A percentile compares a stretch with the other conserved stretches of the same genome.
Conservation (phyloP, 257 asterid genomes). For the Mitragyna speciosa region DNA sequence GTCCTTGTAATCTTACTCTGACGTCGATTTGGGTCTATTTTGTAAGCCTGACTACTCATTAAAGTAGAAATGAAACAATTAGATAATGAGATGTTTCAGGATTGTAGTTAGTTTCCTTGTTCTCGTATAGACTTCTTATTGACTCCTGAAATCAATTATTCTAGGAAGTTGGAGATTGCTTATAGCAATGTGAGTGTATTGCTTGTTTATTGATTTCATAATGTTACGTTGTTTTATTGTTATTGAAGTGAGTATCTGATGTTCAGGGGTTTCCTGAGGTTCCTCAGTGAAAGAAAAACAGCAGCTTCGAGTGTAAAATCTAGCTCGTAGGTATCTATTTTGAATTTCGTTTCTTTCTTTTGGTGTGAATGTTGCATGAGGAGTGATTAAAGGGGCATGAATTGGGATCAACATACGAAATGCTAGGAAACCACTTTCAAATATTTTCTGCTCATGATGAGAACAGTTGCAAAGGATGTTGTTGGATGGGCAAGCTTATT, state of each 20-base stretch:
- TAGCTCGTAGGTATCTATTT: constrained; percentile 72
- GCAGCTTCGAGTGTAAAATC: constrained; percentile 62
- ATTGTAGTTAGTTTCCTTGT: background rate
- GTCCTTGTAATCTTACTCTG: background rate
- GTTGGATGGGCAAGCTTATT: background rate
- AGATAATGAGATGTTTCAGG: background rate
- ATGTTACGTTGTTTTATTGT: constrained; percentile 3
- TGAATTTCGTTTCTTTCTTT: background rate
- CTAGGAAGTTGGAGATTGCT: background rate
- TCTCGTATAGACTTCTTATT: background rate
- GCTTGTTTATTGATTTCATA: constrained; percentile 4
- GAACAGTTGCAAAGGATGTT: background rate
- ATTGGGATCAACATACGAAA: too few species aligned
- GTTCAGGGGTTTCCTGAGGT: constrained; percentile 86
- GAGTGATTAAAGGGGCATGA: too few species aligned
- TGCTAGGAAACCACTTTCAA: too few species aligned
- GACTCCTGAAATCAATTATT: background rate
- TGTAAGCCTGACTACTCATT: background rate
- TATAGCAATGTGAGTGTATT: background rate
- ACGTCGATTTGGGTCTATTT: background rate
- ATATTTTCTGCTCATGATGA: too few species aligned
- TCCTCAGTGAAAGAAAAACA: constrained; percentile 66
- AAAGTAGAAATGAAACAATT: background rate
- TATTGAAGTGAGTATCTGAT: constrained; percentile 20
- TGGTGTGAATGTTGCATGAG: too few species aligned